phyloP scores from a whole-genome alignment of 352 stramenopile genomes.

The Lagenidium sp. region DNA sequence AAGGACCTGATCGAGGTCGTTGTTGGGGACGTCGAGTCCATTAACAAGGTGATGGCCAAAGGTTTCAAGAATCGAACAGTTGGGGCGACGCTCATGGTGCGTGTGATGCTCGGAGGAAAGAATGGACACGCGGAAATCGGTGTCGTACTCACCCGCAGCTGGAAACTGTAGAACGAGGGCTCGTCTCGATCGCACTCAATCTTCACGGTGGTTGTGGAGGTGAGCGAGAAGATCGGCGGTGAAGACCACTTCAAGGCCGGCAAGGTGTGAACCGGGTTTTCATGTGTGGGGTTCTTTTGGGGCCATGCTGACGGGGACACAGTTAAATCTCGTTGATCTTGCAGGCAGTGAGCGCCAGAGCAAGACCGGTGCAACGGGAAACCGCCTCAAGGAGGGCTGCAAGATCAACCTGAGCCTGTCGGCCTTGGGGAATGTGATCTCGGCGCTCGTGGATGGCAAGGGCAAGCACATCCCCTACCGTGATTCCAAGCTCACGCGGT shows the following conservation, averaged over 20 bases:
- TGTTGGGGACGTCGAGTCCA: slow-evolving; percentile 61
- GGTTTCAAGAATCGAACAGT: slow-evolving; percentile 83
- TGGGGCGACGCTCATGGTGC: slow-evolving; percentile 72
- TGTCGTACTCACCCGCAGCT: not conserved
- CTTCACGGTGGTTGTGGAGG: slow-evolving; percentile 80
- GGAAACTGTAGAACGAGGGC: slow-evolving; percentile 56
- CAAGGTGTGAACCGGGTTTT: slow-evolving; percentile 61
- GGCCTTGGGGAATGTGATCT: slow-evolving; percentile 80
- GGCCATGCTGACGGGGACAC: too few relatives aligned
- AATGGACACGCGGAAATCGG: not conserved
- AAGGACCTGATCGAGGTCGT: slow-evolving; percentile 85
- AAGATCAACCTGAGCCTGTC: slow-evolving; percentile 84
- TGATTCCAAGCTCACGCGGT: slow-evolving; percentile 88
- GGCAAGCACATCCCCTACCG: slow-evolving; percentile 86
- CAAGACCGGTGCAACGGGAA: slow-evolving; percentile 77
- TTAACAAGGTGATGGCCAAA: slow-evolving; percentile 73
- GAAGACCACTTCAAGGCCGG: slow-evolving; percentile 77
- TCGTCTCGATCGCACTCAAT: slow-evolving; percentile 82
- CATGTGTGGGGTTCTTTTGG: too few relatives aligned
- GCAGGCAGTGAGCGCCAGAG: slow-evolving; percentile 76
- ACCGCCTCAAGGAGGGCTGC: slow-evolving; percentile 76
- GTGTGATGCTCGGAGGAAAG: not conserved
- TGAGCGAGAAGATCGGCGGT: slow-evolving; percentile 61
- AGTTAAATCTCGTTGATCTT: slow-evolving; percentile 81
- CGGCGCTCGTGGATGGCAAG: slow-evolving; percentile 77